Base-by-base conservation (phyloP, 2,329 filamentous ascomycete species). In the Aspergillus novoparasiticus region DNA sequence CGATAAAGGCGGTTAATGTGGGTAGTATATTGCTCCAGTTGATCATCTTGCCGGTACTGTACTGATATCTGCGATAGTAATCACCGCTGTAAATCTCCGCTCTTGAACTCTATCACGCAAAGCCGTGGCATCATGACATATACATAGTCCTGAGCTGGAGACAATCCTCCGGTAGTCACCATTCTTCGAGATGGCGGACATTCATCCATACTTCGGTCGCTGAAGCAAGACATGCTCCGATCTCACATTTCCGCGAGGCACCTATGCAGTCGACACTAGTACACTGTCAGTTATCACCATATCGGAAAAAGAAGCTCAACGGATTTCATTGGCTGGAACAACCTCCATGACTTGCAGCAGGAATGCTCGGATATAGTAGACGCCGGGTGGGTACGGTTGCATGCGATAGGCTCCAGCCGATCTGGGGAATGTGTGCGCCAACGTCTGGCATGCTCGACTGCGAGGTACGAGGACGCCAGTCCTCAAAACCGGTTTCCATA, bases 1-100 rank as follows among this genome's bases (percentile, higher is more conserved):
- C 85, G 34, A 80, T 82, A 28, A 84, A 79, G 64, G 83, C 81
- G 65, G 83, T 81, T 50, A 83, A 68, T 48, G 82, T 72, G 8
- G 85, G 85, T n/a, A 87, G 68, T 23, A 86, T 66, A 16, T 59
- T 55, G 48, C 69, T 61, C 32, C 64, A 57, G 26, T 65, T 53
- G 21, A 61, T 30, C 68, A 68, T 68, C 16, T 34, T 62, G 46
- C 8, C 30, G 16, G 10, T 21, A 10, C 48, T 36, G 26, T 36
- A 30, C 21, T 54, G 12, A 51, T 51, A 19, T 55, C 8, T 39
- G 14, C 23, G n/a, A 8, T 21, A 16, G 6, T 55, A 32, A 8
- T 55, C 23, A 10, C 36, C 21, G n/a, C 21, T 39, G 12, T 21
- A 21, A 12, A 55, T 34, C 11, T 36, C 28, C 30, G 46, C 23